A percentile compares a stretch with the other conserved stretches of the same genome.
Evolutionary conservation across 208 protist species (phyloP).

Genomic region (Leishmania mexicana): DNA sequence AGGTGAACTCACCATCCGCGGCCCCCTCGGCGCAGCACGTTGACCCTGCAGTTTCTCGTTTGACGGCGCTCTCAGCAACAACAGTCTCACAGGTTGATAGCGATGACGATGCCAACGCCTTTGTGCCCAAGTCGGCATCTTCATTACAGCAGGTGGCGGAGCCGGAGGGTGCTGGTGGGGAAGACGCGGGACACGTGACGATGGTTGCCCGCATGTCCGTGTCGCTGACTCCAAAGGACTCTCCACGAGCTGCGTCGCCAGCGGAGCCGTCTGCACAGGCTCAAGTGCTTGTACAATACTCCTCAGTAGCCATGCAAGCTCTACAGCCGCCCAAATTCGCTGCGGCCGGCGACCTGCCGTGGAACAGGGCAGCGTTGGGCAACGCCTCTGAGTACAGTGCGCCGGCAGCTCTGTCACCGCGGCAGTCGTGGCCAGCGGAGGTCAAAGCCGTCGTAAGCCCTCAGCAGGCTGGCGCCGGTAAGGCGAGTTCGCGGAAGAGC

Average conservation of each 20-base stretch:
- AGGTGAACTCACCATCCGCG: not conserved
- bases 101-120: not conserved
- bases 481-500: not conserved
- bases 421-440: slow-evolving; percentile 9
- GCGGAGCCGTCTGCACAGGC: not conserved
- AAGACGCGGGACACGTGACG: slow-evolving; percentile 5
- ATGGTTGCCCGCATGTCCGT: slow-evolving; percentile 20
- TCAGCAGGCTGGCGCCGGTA: not conserved
- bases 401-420: slow-evolving; percentile 22
- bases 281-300: not conserved
- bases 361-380: not conserved
- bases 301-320: not conserved
- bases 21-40: not conserved
- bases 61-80: not conserved
- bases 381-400: slow-evolving; percentile 1
- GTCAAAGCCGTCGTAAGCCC: slow-evolving; percentile 2
- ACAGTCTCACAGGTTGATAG: not conserved
- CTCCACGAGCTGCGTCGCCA: not conserved
- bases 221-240: slow-evolving; percentile 15
- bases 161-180: not conserved
- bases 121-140: slow-evolving; percentile 4
- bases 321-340: not conserved
- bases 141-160: slow-evolving; percentile 1
- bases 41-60: not conserved
- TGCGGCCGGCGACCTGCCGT: not conserved